A percentile compares a stretch with the other conserved stretches of the same genome.
Evolutionary conservation across 306 rosid genomes (phyloP).

Genomic region (Oxytropis ochrocephala): DNA sequence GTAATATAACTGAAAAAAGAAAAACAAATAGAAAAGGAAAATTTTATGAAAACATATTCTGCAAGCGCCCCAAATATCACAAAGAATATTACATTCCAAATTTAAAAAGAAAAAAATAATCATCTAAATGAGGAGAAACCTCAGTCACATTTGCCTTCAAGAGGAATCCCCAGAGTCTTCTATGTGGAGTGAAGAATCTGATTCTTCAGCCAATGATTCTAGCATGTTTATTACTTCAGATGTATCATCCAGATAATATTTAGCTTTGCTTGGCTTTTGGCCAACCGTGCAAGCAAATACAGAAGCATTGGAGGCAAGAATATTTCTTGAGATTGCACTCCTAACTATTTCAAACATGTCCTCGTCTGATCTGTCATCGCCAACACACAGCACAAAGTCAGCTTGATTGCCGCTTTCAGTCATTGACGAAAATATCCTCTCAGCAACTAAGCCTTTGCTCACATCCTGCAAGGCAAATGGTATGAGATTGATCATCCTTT

Average conservation of each 20-base stretch:
- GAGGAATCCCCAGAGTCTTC: constrained; percentile 32
- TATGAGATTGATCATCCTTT: neutral
- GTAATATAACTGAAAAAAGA: constrained; percentile 20
- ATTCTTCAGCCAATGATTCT: constrained; percentile 53
- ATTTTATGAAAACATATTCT: constrained; percentile 23
- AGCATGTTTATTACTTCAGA: constrained; percentile 62
- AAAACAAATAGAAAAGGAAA: neutral
- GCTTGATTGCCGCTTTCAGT: constrained; percentile 50
- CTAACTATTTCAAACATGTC: constrained; percentile 77
- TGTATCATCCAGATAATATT: constrained; percentile 62
- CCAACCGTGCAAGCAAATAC: constrained; percentile 78
- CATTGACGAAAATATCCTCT: constrained; percentile 65
- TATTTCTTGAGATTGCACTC: constrained; percentile 39
- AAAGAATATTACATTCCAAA: constrained; percentile 37
- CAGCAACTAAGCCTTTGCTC: constrained; percentile 67
- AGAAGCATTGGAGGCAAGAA: constrained; percentile 47
- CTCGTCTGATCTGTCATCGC: constrained; percentile 90
- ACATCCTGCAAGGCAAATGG: constrained; percentile 47
- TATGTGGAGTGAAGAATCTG: constrained; percentile 24
- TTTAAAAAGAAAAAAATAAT: neutral
- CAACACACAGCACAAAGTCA: constrained; percentile 76
- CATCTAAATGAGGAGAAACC: constrained; percentile 27
- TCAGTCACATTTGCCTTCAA: constrained; percentile 23
- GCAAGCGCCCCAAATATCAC: constrained; percentile 29
- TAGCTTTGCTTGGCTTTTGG: constrained; percentile 83